Conservation (phyloP, 2,329 filamentous ascomycete species). For the Nemania bipapillata region DNA sequence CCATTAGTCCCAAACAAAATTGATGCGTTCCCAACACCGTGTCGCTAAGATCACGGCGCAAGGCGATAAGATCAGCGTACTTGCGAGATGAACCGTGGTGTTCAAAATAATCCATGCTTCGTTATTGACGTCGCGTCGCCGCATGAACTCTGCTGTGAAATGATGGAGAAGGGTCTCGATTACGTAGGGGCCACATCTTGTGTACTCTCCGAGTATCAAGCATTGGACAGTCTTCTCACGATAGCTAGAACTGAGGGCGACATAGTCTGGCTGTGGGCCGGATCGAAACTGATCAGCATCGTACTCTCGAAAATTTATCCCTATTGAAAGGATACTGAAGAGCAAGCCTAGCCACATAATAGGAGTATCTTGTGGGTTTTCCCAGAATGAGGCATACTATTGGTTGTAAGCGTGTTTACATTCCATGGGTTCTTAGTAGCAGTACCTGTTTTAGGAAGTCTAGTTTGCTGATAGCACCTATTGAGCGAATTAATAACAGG, state of each 20-base stretch:
- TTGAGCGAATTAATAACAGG: slow-evolving; percentile 10
- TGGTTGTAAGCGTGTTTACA: slow-evolving; percentile 15
- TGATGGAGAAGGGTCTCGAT: slow-evolving; percentile 55
- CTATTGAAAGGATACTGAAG: slow-evolving; percentile 59
- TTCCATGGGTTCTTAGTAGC: background rate
- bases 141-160: slow-evolving; percentile 49
- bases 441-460: slow-evolving; percentile 48
- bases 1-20: background rate
- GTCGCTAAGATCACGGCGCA: background rate
- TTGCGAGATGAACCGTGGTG: slow-evolving; percentile 47
- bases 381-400: slow-evolving; percentile 60
- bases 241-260: slow-evolving; percentile 33
- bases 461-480: slow-evolving; percentile 46
- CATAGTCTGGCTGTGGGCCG: slow-evolving; percentile 16
- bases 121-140: slow-evolving; percentile 49
- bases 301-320: slow-evolving; percentile 45
- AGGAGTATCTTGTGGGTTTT: slow-evolving; percentile 51
- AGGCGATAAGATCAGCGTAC: slow-evolving; percentile 26
- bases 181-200: slow-evolving; percentile 57
- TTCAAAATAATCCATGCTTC: slow-evolving; percentile 53
- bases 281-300: slow-evolving; percentile 22
- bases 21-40: background rate
- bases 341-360: slow-evolving; percentile 61
- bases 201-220: slow-evolving; percentile 55
- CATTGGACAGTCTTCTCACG: slow-evolving; percentile 54